These are phyloP conservation scores for Acanthamoeba healyi DNA, from an alignment of 208 protist genomes.

Conservation along the genomic window DNA sequence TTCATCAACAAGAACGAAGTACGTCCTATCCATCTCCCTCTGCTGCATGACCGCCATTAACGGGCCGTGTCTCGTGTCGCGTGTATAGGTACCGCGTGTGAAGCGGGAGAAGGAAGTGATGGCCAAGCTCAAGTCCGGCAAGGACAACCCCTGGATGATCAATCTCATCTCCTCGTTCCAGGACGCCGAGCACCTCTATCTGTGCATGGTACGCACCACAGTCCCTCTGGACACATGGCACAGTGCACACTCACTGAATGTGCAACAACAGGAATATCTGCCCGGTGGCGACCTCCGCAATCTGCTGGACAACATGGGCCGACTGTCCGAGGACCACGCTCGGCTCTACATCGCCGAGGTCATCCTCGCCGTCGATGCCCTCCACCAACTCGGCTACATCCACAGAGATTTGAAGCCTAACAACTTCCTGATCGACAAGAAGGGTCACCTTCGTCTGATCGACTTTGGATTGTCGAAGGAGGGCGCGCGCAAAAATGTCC, in stretches of 20 bases:
- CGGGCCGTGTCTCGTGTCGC: neutral
- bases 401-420: slow-evolving; percentile 86
- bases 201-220: slow-evolving; percentile 78
- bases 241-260: neutral
- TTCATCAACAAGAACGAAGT: slow-evolving; percentile 75
- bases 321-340: slow-evolving; percentile 80
- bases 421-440: slow-evolving; percentile 86
- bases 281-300: slow-evolving; percentile 84
- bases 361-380: slow-evolving; percentile 77
- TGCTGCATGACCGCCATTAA: neutral
- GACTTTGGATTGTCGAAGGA: slow-evolving; percentile 88
- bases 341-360: slow-evolving; percentile 85
- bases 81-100: slow-evolving; percentile 18
- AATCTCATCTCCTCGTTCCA: slow-evolving; percentile 85
- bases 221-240: neutral
- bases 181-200: slow-evolving; percentile 84
- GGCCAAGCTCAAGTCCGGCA: slow-evolving; percentile 74
- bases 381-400: slow-evolving; percentile 83
- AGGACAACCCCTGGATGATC: slow-evolving; percentile 83
- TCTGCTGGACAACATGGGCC: slow-evolving; percentile 80
- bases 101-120: slow-evolving; percentile 80
- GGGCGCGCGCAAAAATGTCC: slow-evolving; percentile 36
- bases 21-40: neutral
- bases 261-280: slow-evolving; percentile 72
- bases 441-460: slow-evolving; percentile 84